Conservation (phyloP, 805 yeast species). For the Yueomyces sinensis region DNA sequence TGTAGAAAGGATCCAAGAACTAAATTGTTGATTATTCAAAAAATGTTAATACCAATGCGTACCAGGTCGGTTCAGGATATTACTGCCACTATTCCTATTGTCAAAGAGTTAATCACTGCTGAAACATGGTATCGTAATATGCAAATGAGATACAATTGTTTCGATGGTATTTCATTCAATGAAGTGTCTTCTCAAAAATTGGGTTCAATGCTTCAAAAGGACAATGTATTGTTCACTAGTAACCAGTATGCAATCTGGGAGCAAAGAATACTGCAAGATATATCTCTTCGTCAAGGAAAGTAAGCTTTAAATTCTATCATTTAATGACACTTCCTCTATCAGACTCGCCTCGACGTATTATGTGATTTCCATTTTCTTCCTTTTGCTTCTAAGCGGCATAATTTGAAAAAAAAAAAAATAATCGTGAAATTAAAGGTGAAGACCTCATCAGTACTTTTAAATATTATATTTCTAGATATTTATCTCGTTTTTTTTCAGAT, state of each 20-base stretch:
- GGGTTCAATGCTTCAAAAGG: conserved; percentile 27
- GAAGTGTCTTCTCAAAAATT: conserved; percentile 13
- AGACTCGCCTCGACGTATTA: no score
- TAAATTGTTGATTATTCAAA: conserved; percentile 33
- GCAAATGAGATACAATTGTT: conserved; percentile 29
- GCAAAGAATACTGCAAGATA: conserved; percentile 15
- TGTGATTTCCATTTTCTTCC: no score
- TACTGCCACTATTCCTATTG: conserved; percentile 38
- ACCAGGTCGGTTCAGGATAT: conserved; percentile 35
- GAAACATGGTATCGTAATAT: conserved; percentile 52
- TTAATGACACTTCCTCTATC: no score
- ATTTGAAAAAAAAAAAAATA: no score
- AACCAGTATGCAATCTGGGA: conserved; percentile 25
- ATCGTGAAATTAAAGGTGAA: no score
- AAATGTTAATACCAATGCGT: conserved; percentile 40
- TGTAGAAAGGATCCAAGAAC: conserved; percentile 36
- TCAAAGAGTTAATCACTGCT: conserved; percentile 39
- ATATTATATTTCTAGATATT: no score
- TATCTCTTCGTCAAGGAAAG: conserved; percentile 13
- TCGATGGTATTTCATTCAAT: conserved; percentile 19
- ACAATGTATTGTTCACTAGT: conserved; percentile 19
- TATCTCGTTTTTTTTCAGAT: no score
- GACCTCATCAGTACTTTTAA: no score
- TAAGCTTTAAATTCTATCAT: no score
- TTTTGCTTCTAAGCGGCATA: no score